Conservation (phyloP, 495 filamentous ascomycete genomes). For the Neurospora sp. region DNA sequence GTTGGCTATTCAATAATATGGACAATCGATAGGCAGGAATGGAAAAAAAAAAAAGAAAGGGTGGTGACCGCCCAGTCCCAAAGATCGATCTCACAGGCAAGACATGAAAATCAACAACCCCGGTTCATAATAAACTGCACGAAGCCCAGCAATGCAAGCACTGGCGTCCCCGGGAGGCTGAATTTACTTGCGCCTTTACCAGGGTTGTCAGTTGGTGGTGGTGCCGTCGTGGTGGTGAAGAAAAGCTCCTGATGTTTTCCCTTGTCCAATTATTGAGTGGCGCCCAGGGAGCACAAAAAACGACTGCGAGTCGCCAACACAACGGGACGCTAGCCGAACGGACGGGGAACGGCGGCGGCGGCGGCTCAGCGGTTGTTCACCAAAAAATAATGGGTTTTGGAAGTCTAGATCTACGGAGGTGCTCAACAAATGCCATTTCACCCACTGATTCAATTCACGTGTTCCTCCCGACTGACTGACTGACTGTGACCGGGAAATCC, state of each 20-base stretch:
- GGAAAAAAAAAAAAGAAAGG: not conserved
- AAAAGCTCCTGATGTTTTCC: too few species aligned
- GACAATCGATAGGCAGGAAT: not conserved
- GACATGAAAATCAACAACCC: not conserved
- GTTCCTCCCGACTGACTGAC: conserved; percentile 1
- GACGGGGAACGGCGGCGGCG: not conserved
- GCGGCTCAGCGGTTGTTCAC: not conserved
- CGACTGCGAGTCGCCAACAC: not conserved
- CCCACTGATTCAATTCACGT: conserved; percentile 8
- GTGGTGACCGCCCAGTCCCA: not conserved
- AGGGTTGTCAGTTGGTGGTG: too few species aligned
- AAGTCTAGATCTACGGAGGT: not conserved
- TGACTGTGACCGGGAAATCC: not conserved
- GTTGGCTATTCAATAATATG: not conserved
- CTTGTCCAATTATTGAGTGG: too few species aligned
- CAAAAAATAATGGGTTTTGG: not conserved
- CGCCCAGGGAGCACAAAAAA: too few species aligned
- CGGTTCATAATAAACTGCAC: not conserved
- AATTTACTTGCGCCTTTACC: too few species aligned
- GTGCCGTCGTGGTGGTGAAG: too few species aligned
- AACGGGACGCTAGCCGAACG: not conserved
- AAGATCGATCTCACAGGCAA: not conserved
- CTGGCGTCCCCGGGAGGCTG: too few species aligned
- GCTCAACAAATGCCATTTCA: conserved; percentile 9
- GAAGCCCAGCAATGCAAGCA: not conserved